Evolutionary conservation across 176 grass and related monocot species (phyloP).

Genomic region (Hordeum marinum): DNA sequence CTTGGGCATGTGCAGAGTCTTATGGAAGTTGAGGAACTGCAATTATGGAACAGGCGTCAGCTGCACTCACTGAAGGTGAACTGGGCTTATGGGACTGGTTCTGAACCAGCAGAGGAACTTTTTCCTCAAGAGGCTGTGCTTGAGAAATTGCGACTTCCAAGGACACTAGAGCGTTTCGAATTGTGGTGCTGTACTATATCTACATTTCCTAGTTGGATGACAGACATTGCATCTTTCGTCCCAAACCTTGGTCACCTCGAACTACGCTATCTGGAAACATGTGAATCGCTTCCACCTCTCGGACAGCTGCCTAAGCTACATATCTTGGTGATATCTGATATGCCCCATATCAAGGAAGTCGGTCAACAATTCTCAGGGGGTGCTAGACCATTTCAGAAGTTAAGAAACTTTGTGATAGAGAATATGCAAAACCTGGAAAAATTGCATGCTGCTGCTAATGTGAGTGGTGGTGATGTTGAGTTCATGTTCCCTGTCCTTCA

Average conservation of each 20-base stretch:
- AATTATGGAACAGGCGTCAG: background rate
- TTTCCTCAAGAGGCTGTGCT: background rate
- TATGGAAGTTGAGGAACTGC: background rate
- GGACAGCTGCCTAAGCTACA: background rate
- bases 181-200: background rate
- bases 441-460: background rate
- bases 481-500: background rate
- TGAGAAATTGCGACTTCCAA: background rate
- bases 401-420: background rate
- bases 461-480: background rate
- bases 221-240: background rate
- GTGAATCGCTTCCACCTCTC: background rate
- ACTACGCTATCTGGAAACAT: background rate
- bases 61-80: background rate
- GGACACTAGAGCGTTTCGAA: background rate
- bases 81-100: background rate
- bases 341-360: background rate
- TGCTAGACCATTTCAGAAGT: background rate
- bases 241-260: background rate
- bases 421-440: background rate
- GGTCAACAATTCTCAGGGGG: background rate
- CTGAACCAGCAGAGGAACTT: background rate
- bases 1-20: background rate
- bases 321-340: background rate
- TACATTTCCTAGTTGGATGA: constrained; percentile 1